A percentile compares a stretch with the other conserved stretches of the same genome.
Conservation (phyloP, 306 rosid genomes). For the Adenanthera pavonina region DNA sequence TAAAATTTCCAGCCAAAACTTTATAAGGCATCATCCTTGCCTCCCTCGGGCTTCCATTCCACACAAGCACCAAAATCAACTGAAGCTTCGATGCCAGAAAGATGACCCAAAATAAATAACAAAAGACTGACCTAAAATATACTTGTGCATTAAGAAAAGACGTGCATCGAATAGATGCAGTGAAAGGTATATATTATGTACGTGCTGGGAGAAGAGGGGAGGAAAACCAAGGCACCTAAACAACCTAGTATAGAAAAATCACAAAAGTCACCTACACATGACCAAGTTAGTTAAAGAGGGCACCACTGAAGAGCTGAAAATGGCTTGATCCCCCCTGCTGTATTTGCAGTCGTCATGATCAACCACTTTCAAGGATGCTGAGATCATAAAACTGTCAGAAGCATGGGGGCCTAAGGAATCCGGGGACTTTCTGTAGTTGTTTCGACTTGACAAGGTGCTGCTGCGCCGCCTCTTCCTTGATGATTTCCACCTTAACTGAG, state of each 20-base stretch:
- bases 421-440: conserved; percentile 31
- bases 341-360: conserved; percentile 83
- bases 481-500: conserved; percentile 71
- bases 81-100: conserved; percentile 30
- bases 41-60: conserved; percentile 42
- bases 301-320: conserved; percentile 72
- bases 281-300: conserved; percentile 76
- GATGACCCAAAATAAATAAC: background rate
- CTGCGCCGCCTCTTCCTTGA: conserved; percentile 67
- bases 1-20: conserved; percentile 50
- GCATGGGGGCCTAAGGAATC: conserved; percentile 40
- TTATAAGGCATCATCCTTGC: conserved; percentile 49
- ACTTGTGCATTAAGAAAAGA: background rate
- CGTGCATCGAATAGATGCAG: conserved; percentile 61
- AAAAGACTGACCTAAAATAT: conserved; percentile 34
- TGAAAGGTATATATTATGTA: conserved; percentile 11
- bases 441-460: conserved; percentile 31
- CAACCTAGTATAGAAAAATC: conserved; percentile 5
- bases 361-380: conserved; percentile 58
- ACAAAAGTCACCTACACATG: conserved; percentile 69
- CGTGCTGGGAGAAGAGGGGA: background rate
- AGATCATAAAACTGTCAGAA: conserved; percentile 56
- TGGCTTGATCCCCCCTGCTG: conserved; percentile 60
- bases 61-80: conserved; percentile 36
- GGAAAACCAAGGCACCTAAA: conserved; percentile 1